Percentiles rank a stretch among this genome's conserved stretches.
These are phyloP conservation scores for slime mould (Dictyostelium discoideum) DNA, from an alignment of 78 protist species.

Conservation along the genomic window DNA sequence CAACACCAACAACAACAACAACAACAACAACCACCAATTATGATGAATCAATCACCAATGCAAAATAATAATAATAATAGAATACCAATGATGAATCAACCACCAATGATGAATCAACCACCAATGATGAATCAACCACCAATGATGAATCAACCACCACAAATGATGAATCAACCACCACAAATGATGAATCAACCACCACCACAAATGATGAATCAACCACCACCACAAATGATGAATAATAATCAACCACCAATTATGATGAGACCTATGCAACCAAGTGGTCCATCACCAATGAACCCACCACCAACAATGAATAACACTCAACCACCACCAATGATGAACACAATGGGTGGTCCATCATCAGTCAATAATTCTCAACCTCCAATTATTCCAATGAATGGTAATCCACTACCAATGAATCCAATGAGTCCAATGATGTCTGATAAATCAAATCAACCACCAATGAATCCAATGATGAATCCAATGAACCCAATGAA, in stretches of 20 bases:
- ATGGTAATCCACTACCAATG: constrained; percentile 5
- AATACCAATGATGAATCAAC: not conserved
- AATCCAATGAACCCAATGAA: not conserved
- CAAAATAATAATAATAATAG: not conserved
- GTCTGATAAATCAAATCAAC: constrained; percentile 21
- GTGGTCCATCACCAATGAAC: constrained; percentile 6
- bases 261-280: not conserved
- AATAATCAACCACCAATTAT: not conserved
- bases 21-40: not conserved
- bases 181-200: not conserved
- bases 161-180: not conserved
- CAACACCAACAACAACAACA: no score
- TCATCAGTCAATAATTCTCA: not conserved
- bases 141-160: not conserved
- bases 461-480: constrained; percentile 18
- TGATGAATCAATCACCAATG: constrained; percentile 4
- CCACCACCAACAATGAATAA: constrained; percentile 5
- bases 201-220: not conserved
- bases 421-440: not conserved
- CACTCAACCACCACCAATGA: constrained; percentile 36
- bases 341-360: not conserved
- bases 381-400: not conserved
- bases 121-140: not conserved
- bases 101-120: not conserved
- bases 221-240: no score